Percentiles rank a stretch among this genome's conserved stretches.
These are phyloP conservation scores for Lachnum nothofagi DNA, from an alignment of 2,329 filamentous ascomycete genomes.

Conservation along the genomic window DNA sequence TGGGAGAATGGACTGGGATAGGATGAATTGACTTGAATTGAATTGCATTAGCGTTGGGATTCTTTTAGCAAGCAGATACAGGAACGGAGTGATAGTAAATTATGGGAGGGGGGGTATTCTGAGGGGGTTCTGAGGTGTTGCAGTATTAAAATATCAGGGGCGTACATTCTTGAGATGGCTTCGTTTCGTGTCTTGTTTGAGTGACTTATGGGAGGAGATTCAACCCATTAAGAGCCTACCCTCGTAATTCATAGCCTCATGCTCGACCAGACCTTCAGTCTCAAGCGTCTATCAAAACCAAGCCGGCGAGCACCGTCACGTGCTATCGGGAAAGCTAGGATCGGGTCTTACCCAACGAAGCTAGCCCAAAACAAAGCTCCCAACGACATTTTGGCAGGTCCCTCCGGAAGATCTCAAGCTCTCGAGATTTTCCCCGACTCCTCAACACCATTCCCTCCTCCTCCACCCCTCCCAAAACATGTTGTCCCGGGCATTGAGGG, in stretches of 20 bases:
- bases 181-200: too few species aligned
- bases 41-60: constrained; percentile 2
- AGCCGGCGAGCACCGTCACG: too few species aligned
- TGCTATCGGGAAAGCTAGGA: too few species aligned
- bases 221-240: too few species aligned
- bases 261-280: too few species aligned
- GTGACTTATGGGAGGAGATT: too few species aligned
- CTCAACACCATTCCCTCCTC: not conserved
- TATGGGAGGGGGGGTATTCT: not conserved
- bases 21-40: not conserved
- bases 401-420: not conserved
- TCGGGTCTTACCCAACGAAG: too few species aligned
- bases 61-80: not conserved
- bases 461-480: constrained; percentile 42
- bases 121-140: not conserved
- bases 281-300: too few species aligned
- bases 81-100: not conserved
- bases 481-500: constrained; percentile 67
- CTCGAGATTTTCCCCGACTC: not conserved
- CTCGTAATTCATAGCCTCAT: too few species aligned
- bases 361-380: too few species aligned
- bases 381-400: not conserved
- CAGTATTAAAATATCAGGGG: not conserved
- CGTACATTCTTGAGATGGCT: too few species aligned
- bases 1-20: too few species aligned